A percentile compares a stretch with the other conserved stretches of the same genome.
These are phyloP conservation scores for Pseudozyma pruni DNA, from an alignment of 1,284 basidiomycete species.

Conservation along the genomic window DNA sequence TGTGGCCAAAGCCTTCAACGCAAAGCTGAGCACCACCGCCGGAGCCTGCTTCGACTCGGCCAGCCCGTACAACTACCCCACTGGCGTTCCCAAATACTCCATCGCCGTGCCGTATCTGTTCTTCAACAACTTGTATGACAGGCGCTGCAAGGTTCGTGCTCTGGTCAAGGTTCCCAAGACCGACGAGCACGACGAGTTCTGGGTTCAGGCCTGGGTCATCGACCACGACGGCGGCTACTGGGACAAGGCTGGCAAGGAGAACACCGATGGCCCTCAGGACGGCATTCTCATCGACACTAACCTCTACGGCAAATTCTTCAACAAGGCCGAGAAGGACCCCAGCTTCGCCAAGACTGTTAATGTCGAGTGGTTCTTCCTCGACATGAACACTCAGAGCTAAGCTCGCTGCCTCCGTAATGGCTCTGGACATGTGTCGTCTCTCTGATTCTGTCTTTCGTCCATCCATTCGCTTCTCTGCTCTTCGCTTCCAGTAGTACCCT, in stretches of 20 bases:
- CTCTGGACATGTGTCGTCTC: not conserved
- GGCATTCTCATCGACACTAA: slow-evolving; percentile 31
- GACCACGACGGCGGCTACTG: slow-evolving; percentile 29
- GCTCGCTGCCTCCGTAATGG: not conserved
- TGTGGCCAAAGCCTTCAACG: slow-evolving; percentile 15
- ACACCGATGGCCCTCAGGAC: slow-evolving; percentile 1
- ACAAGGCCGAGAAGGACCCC: slow-evolving; percentile 12
- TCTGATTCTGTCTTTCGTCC: not conserved
- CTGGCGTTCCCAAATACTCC: slow-evolving; percentile 12
- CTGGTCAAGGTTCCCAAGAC: slow-evolving; percentile 43
- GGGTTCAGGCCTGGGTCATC: slow-evolving; percentile 32
- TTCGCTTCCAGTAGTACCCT: not conserved
- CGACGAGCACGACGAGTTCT: slow-evolving; percentile 26
- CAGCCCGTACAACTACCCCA: slow-evolving; percentile 14
- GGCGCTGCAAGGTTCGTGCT: slow-evolving; percentile 45
- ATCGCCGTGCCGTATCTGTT: slow-evolving; percentile 33
- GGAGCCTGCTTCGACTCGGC: slow-evolving; percentile 30
- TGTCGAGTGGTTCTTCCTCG: slow-evolving; percentile 48
- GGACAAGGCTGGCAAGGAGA: slow-evolving; percentile 5
- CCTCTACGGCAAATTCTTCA: slow-evolving; percentile 31
- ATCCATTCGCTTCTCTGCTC: not conserved
- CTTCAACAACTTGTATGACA: slow-evolving; percentile 46
- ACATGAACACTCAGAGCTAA: slow-evolving; percentile 53
- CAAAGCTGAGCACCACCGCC: not conserved
- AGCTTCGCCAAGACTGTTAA: not conserved